Evolutionary conservation across 2,329 filamentous ascomycete genomes (phyloP), one percentile per base, ranked within the genome.

Genomic region (Chaetomium sp.): DNA sequence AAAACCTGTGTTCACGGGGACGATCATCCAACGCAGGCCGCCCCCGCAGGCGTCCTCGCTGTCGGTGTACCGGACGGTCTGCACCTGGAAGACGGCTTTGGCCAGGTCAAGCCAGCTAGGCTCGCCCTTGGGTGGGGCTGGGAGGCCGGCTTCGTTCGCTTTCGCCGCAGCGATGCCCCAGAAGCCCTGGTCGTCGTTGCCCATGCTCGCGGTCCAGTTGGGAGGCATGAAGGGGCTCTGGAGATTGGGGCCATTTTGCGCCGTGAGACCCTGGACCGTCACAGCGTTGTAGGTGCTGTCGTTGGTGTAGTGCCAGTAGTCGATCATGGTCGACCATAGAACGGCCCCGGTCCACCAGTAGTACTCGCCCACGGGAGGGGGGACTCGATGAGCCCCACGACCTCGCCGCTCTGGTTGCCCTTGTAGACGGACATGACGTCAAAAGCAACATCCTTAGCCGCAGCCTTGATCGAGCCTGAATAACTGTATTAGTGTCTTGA

Each of bases 1-100:
- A 70, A 88, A 94, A 9, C 89, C 89, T 27, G 74, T 77, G 66
- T 91, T 89, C 61, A 85, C 83, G 1, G 80, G 75, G 57, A 84
- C 88, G 54, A 92, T 85, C 73, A 92, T 88, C 87, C 87, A 90
- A 64, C 87, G 78, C 62, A 91, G 66, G 12, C 88, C 89, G 61
- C 88, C 88, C 40, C 77, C 74, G 66, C 88, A 92, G 2, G 75
- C 76, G 0, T 75, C 68, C 4, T 77, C 79, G 65, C 89, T 84
- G 74, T 40, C 37, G 37, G 88, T 87, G 45, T 85, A 77, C 5
- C 77, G 72, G 46, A 70, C 61, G 0, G 80, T 82, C 58, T 80
- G 76, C 0, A 80, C 80, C 62, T 87, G 84, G 66, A 81, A 91
- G 1, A 88, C 85, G 49, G 81, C 85, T 67, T 88, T 81, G 0